phyloP scores from a whole-genome alignment of 768 basidiomycete species.

The Psilocybe cyanescens region DNA sequence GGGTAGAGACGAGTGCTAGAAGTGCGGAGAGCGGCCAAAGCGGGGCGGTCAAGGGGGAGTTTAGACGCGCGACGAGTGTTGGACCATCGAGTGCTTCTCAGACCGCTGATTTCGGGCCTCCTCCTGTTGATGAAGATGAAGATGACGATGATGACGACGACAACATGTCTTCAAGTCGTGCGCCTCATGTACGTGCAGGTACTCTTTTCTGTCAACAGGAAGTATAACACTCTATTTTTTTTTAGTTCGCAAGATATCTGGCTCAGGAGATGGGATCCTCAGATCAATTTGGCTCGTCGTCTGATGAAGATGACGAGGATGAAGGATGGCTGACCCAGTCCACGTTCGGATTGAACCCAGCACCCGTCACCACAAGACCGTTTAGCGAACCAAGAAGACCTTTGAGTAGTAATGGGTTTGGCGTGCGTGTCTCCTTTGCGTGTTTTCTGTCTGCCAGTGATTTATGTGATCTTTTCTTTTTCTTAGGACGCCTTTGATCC shows the following conservation, averaged over 20 bases:
- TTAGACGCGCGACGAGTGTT: constrained; percentile 50
- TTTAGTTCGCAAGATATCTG: constrained; percentile 80
- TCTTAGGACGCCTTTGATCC: constrained; percentile 59
- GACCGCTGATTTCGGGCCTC: constrained; percentile 34
- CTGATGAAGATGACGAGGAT: constrained; percentile 79
- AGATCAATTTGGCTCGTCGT: constrained; percentile 58
- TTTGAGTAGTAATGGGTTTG: constrained; percentile 49
- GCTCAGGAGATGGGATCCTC: constrained; percentile 72
- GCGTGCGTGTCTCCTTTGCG: constrained; percentile 43
- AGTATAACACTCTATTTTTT: not conserved
- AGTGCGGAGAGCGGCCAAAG: constrained; percentile 1
- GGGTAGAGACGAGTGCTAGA: constrained; percentile 1
- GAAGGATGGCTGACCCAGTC: constrained; percentile 83
- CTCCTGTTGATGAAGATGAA: constrained; percentile 50
- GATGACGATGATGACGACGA: constrained; percentile 45
- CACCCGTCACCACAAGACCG: constrained; percentile 51
- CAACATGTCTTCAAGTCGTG: constrained; percentile 47
- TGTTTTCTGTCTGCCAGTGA: not conserved
- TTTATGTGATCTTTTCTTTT: not conserved
- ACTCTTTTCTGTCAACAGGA: too few species aligned
- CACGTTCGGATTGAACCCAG: constrained; percentile 60
- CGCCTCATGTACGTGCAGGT: constrained; percentile 41
- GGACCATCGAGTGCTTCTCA: constrained; percentile 41
- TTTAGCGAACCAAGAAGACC: constrained; percentile 46
- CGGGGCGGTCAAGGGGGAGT: constrained; percentile 56